Evolutionary conservation across 2,329 filamentous ascomycete species (phyloP).

Genomic region (Lachnellula arida): DNA sequence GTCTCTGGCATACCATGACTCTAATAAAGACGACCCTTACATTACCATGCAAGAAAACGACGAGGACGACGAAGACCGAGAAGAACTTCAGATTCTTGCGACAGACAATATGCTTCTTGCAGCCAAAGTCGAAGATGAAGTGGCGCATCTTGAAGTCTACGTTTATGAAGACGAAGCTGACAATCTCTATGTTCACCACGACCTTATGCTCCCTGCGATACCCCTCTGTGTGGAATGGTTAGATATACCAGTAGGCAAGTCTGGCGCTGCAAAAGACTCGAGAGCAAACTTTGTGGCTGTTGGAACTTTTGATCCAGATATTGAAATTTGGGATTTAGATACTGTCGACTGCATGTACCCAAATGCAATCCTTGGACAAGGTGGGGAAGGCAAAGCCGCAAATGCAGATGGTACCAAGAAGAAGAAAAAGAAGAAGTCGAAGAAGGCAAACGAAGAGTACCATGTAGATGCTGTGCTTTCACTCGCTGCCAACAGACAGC

Average conservation of each 20-base stretch:
- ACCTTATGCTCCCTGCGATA: conserved; percentile 97
- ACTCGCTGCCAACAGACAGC: conserved; percentile 85
- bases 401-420: conserved; percentile 54
- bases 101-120: conserved; percentile 91
- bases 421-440: conserved; percentile 87
- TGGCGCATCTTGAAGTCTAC: conserved; percentile 94
- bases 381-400: conserved; percentile 42
- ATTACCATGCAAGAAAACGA: conserved; percentile 74
- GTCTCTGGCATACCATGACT: conserved; percentile 87
- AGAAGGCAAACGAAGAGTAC: conserved; percentile 84
- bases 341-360: conserved; percentile 97
- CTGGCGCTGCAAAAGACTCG: conserved; percentile 54
- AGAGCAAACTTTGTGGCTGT: conserved; percentile 90
- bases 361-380: conserved; percentile 87
- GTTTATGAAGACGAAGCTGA: conserved; percentile 94
- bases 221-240: conserved; percentile 95
- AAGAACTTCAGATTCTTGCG: conserved; percentile 88
- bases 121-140: conserved; percentile 92
- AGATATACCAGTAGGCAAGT: conserved; percentile 80
- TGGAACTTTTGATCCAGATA: conserved; percentile 96
- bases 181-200: conserved; percentile 98
- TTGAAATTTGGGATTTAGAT: conserved; percentile 97
- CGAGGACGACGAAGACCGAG: conserved; percentile 72
- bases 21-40: conserved; percentile 93
- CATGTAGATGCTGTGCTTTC: conserved; percentile 93